Evolutionary conservation across 805 yeast species (phyloP).

Genomic region (Wickerhamomyces pijperi): DNA sequence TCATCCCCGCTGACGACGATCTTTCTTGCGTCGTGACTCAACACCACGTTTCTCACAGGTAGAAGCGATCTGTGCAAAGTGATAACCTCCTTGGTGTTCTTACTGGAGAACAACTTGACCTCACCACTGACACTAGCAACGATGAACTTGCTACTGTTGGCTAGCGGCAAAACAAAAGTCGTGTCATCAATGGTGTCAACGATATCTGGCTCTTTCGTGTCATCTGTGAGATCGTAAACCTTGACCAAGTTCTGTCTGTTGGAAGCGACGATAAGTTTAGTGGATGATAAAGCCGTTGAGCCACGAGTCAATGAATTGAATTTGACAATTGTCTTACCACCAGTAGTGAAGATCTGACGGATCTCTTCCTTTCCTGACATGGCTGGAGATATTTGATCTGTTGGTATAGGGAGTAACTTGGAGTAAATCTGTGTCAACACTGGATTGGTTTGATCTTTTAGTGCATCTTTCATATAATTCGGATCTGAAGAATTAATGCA

Average conservation of each 20-base stretch:
- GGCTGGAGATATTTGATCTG: too few species aligned
- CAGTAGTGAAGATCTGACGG: background rate
- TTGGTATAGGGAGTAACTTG: too few species aligned
- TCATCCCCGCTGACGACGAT: conserved; percentile 60
- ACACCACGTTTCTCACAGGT: conserved; percentile 37
- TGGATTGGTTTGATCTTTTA: too few species aligned
- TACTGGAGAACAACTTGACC: background rate
- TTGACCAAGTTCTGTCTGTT: background rate
- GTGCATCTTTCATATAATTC: too few species aligned
- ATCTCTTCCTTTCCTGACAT: background rate
- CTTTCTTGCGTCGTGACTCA: conserved; percentile 52
- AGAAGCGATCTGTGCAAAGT: conserved; percentile 1
- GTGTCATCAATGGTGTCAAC: background rate
- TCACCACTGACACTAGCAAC: background rate
- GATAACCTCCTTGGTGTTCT: background rate
- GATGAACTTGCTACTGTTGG: background rate
- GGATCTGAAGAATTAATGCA: too few species aligned
- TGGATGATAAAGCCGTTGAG: background rate
- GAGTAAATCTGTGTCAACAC: too few species aligned
- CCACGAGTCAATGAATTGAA: background rate
- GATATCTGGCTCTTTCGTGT: background rate
- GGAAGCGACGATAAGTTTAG: background rate
- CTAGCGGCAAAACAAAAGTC: background rate
- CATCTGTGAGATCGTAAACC: background rate
- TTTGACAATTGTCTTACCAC: background rate